Evolutionary conservation across 2,329 filamentous ascomycete species (phyloP).

Genomic region (Stagonosporopsis rhizophila): DNA sequence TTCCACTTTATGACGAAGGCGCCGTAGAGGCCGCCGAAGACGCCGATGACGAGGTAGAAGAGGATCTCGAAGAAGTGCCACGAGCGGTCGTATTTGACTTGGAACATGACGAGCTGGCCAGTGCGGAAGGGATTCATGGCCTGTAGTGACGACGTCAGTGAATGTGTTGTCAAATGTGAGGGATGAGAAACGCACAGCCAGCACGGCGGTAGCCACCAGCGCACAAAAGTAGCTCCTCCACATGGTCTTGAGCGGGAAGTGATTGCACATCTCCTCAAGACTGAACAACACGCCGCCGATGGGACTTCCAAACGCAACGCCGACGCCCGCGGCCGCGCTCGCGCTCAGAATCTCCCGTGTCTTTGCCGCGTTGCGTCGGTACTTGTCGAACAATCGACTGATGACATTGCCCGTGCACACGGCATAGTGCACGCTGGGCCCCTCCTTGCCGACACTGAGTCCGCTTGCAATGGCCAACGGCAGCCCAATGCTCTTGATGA

Average conservation of each 20-base stretch:
- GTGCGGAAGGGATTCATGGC: slow-evolving; percentile 98
- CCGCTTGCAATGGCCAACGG: slow-evolving; percentile 94
- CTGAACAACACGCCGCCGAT: slow-evolving; percentile 98
- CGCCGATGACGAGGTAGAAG: slow-evolving; percentile 89
- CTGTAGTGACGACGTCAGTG: slow-evolving; percentile 35
- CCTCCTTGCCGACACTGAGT: slow-evolving; percentile 94
- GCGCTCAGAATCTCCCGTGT: slow-evolving; percentile 94
- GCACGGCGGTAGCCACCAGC: slow-evolving; percentile 87
- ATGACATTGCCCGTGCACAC: slow-evolving; percentile 98
- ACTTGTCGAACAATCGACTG: slow-evolving; percentile 90
- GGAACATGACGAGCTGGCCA: slow-evolving; percentile 98
- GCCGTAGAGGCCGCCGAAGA: slow-evolving; percentile 94
- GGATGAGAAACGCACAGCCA: slow-evolving; percentile 64
- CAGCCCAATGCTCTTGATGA: slow-evolving; percentile 92
- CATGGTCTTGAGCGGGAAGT: slow-evolving; percentile 95
- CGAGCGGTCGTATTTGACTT: slow-evolving; percentile 90
- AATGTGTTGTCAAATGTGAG: not conserved
- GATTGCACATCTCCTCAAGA: slow-evolving; percentile 94
- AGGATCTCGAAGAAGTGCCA: slow-evolving; percentile 98
- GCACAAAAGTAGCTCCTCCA: slow-evolving; percentile 99
- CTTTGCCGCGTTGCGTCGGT: slow-evolving; percentile 88
- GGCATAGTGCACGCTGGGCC: slow-evolving; percentile 97
- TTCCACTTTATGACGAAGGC: slow-evolving; percentile 99
- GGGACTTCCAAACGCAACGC: slow-evolving; percentile 94
- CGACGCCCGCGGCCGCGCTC: slow-evolving; percentile 92